Base-by-base conservation (phyloP, 2,329 filamentous ascomycete species). In the Geosmithia morbida region DNA sequence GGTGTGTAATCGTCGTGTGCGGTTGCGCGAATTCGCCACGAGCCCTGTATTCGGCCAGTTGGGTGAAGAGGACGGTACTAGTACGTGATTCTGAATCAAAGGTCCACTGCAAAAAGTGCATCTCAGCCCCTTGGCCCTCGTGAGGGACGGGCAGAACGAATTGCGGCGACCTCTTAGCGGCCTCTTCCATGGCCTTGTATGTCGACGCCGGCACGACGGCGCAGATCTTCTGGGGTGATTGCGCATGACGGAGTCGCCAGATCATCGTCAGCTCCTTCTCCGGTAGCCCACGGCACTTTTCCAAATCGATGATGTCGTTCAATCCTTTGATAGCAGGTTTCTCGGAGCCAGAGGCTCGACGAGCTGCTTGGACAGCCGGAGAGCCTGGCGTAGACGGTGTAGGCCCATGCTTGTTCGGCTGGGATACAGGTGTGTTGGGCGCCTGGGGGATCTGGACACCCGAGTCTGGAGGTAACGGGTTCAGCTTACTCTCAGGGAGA, bases 51-150 rank as follows among this genome's bases (percentile, higher is more conserved):
- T 96, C 87, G 16, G 87, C 90, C 30, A 98, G 74, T 59, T 92
- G 85, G 1, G 92, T 98, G 67, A 98, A 97, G 33, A 98, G 79
- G 6, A 97, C 82, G 0, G 84, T 87, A 50, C 76, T 78, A 3
- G 80, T 83, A 50, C 74, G 67, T 17, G 72, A 75, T 48, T 68
- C 68, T 19, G 65, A 67, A 50, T 94, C 89, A 65, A 95, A 96
- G 0, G 85, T 85, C 87, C 94, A 98, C 66, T 98, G 90, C 51
- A 98, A 66, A 64, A 94, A 95, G 66, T 98, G 92, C 43, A 98
- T 88, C 64, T 97, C 92, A 44, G 88, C 87, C 46, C 86, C 87
- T 53, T 71, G 70, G 20, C 64, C 67, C 44, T 67, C 66, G 64
- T 76, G 85, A 53, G 85, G 85, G 7, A 97, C 75, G 0, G 92